Base-by-base conservation (phyloP, 2,329 filamentous ascomycete genomes). In the Claviceps sp. region DNA sequence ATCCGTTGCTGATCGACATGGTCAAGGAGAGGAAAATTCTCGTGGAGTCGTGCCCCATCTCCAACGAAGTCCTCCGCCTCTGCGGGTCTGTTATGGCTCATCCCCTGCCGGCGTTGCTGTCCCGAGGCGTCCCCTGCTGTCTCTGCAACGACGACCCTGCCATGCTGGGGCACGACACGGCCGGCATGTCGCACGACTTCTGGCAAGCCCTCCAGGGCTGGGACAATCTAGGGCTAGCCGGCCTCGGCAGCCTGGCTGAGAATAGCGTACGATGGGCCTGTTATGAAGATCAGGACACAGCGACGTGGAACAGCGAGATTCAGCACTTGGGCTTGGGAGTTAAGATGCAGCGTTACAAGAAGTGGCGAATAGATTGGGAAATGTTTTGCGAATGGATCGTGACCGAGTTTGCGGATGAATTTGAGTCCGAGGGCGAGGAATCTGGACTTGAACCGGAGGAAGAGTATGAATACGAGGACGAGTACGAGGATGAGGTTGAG, bases 101-200 rank as follows among this genome's bases (percentile, higher is more conserved):
- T 63, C 84, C 89, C 0, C 74, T 96, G 1, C 90, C 90, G 0
- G 87, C 89, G 0, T 76, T 97, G 0, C 74, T 97, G 4, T 84
- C 91, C 0, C 81, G 89, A 44, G 91, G 91, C 26, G 88, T 97
- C 1, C 67, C 87, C 5, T 91, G 89, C 61, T 81, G 84, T 11
- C 77, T 98, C 9, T 89, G 84, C 70, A 95, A 95, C 63, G 91
- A 96, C 63, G 89, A 95, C 63, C 90, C 89, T 1, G 87, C 86
- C 1, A 88, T 96, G 61, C 74, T 95, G 5, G 90, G 90, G 8
- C 87, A 95, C 61, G 87, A 87, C 53, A 80, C 77, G 6, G 85
- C 82, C 26, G 89, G 88, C 40, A 83, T 93, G 76, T 91, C 86
- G 1, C 87, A 95, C 67, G 89, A 96, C 68, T 95, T 95, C 67